These are phyloP conservation scores for Penicillium dipodomyicola DNA, from an alignment of 495 filamentous ascomycete species.

Conservation along the genomic window DNA sequence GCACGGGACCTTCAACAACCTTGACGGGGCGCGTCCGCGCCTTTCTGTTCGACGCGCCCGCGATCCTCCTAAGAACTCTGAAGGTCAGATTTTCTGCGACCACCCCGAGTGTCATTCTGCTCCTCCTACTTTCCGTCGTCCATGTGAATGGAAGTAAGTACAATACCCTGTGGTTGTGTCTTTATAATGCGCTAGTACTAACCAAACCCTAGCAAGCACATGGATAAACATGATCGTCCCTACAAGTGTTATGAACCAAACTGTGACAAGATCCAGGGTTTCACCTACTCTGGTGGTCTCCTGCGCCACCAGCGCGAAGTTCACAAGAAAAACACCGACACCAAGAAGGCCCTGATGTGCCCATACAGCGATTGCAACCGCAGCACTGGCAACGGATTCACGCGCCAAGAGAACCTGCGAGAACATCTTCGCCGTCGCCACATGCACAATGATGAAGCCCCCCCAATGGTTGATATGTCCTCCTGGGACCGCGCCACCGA, in stretches of 20 bases:
- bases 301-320: constrained; percentile 88
- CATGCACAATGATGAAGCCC: constrained; percentile 48
- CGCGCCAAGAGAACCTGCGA: constrained; percentile 84
- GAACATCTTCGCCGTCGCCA: constrained; percentile 90
- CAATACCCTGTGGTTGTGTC: neutral
- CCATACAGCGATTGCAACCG: constrained; percentile 85
- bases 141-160: constrained; percentile 91
- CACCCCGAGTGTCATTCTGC: constrained; percentile 56
- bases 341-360: constrained; percentile 78
- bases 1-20: constrained; percentile 19
- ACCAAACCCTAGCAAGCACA: constrained; percentile 70
- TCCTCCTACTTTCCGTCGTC: constrained; percentile 65
- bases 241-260: constrained; percentile 74
- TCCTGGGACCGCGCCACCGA: constrained; percentile 29
- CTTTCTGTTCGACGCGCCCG: constrained; percentile 49
- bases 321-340: constrained; percentile 79
- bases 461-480: constrained; percentile 34
- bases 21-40: constrained; percentile 45
- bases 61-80: constrained; percentile 60
- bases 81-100: constrained; percentile 70
- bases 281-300: constrained; percentile 89
- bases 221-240: constrained; percentile 94
- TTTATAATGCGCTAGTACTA: constrained; percentile 13
- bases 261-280: constrained; percentile 87
- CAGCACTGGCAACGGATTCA: constrained; percentile 75